Base-by-base conservation (phyloP, 2,329 filamentous ascomycete genomes). In the Aspergillus eucalypticola region DNA sequence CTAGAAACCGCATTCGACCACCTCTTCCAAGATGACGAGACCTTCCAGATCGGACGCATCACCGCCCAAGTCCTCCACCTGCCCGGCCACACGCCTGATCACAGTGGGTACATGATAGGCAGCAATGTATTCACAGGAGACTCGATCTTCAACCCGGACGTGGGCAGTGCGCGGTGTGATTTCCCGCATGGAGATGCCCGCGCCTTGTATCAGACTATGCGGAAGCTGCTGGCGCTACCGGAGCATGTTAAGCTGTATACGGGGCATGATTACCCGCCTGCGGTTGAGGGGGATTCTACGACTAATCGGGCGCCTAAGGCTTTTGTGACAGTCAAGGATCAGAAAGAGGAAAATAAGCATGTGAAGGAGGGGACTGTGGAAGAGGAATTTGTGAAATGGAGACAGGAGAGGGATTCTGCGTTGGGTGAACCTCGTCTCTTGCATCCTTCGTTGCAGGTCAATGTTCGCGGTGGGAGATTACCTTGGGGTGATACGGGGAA, bases 41-140 rank as follows among this genome's bases (percentile, higher is more conserved):
- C 60, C 0, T 86, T 88, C 62, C 17, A 64, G 0, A 76, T 88
- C 39, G 85, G 86, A 0, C 56, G 69, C 0, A 32, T 88, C 13
- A 67, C 63, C 1, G 82, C 73, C 0, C 74, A 69, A 2, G 84
- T 79, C 0, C 68, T 88, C 0, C 81, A 87, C 64, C 79, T 88
- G 0, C 84, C 85, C 0, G 86, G 85, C 0, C 84, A 88, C 63
- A 87, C 85, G 0, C 84, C 85, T 0, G 86, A 88, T 63, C 84
- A 88, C 57, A 66, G 86, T 13, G 86, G 85, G 0, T 89, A 88
- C 61, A 71, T 74, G 35, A 81, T 88, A 54, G 84, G 82, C 6
- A 52, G 53, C 10, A 69, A 69, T 21, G 75, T 85, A 0, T 84
- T 85, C 48, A 78, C 76, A 3, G 83, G 82, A 0, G 82, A 85